These are phyloP conservation scores for Thalassiosira sp. DNA, from an alignment of 352 stramenopile species.

Conservation along the genomic window DNA sequence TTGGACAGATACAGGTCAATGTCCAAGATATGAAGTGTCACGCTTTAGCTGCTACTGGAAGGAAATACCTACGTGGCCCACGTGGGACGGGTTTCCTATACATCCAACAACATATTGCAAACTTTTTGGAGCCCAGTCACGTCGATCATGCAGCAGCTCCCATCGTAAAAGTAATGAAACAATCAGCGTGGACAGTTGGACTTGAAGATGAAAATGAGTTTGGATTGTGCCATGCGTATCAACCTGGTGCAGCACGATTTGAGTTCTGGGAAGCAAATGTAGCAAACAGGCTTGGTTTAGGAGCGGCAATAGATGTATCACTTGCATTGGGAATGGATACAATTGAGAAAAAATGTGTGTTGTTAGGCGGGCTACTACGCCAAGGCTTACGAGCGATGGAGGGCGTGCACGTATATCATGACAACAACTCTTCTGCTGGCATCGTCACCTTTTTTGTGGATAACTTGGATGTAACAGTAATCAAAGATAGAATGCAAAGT, in stretches of 20 bases:
- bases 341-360: conserved; percentile 48
- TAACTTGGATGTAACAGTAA: conserved; percentile 15
- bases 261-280: conserved; percentile 81
- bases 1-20: conserved; percentile 74
- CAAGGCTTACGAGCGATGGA: conserved; percentile 38
- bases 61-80: conserved; percentile 81
- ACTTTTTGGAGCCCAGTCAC: conserved; percentile 58
- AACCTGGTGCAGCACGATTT: conserved; percentile 56
- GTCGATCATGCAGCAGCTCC: conserved; percentile 71
- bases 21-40: conserved; percentile 75
- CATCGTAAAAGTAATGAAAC: conserved; percentile 23
- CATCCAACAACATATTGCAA: conserved; percentile 35
- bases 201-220: conserved; percentile 44
- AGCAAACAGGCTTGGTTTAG: conserved; percentile 68
- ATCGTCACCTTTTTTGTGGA: conserved; percentile 62
- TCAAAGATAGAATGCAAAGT: conserved; percentile 25
- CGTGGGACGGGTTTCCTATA: conserved; percentile 82
- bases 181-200: conserved; percentile 4
- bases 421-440: conserved; percentile 27
- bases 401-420: conserved; percentile 29
- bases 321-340: conserved; percentile 56
- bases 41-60: conserved; percentile 67
- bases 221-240: conserved; percentile 14
- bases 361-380: conserved; percentile 26
- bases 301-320: conserved; percentile 62